A percentile compares a stretch with the other conserved stretches of the same genome.
Evolutionary conservation across 2,329 filamentous ascomycete genomes (phyloP).

Genomic region (Alternaria brassicae): DNA sequence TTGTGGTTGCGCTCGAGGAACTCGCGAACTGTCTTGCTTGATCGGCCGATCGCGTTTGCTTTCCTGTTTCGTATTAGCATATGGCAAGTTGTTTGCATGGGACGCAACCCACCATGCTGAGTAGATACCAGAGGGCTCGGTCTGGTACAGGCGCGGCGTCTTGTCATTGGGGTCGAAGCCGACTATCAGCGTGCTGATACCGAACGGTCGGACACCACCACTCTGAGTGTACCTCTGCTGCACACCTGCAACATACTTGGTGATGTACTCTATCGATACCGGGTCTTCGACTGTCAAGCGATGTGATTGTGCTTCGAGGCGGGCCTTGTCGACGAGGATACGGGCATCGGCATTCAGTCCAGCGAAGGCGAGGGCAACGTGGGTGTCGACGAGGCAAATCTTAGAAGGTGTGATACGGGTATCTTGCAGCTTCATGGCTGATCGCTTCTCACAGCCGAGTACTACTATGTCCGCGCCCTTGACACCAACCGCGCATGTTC

Average conservation of each 20-base stretch:
- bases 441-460: constrained; percentile 96
- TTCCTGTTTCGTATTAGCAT: constrained; percentile 69
- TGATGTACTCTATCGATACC: constrained; percentile 98
- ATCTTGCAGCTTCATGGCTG: constrained; percentile 99
- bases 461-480: constrained; percentile 96
- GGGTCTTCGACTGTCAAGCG: constrained; percentile 96
- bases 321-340: constrained; percentile 97
- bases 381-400: constrained; percentile 93
- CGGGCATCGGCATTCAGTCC: constrained; percentile 97
- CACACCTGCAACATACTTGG: constrained; percentile 96
- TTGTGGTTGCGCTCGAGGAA: constrained; percentile 99
- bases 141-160: constrained; percentile 92
- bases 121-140: constrained; percentile 99
- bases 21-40: constrained; percentile 98
- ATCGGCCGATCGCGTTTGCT: constrained; percentile 97
- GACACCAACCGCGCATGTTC: constrained; percentile 96
- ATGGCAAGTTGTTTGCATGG: neutral
- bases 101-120: constrained; percentile 82
- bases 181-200: constrained; percentile 96
- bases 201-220: constrained; percentile 97
- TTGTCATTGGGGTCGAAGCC: constrained; percentile 96
- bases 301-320: constrained; percentile 96
- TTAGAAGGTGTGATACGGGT: constrained; percentile 99
- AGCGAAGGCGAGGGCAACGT: constrained; percentile 96
- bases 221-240: constrained; percentile 99